A percentile compares a stretch with the other conserved stretches of the same genome.
Evolutionary conservation across 257 asterid genomes (phyloP).

Genomic region (Solanum lignicaule): DNA sequence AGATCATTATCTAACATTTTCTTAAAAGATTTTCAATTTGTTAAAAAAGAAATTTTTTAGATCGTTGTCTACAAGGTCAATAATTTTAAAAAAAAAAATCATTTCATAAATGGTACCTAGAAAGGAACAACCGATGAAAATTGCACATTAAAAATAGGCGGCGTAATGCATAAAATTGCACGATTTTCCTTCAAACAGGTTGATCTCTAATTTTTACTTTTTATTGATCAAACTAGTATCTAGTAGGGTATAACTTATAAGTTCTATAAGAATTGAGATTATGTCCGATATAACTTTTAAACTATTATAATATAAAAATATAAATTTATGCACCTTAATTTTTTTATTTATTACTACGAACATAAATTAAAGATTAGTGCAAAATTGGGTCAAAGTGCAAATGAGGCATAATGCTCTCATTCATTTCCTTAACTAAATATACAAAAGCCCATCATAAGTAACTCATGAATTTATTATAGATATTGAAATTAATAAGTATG

Average conservation of each 20-base stretch:
- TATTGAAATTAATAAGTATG: slow-evolving; percentile 24
- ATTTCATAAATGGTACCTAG: not conserved
- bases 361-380: not conserved
- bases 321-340: not conserved
- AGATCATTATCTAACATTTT: not conserved
- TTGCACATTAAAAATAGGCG: not conserved
- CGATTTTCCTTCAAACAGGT: not conserved
- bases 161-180: not conserved
- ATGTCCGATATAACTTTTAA: not conserved
- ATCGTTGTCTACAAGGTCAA: not conserved
- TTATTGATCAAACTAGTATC: not conserved
- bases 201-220: not conserved
- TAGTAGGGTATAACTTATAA: too few species aligned
- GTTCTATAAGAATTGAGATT: not conserved
- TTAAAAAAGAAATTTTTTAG: too few species aligned
- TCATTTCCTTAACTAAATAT: not conserved
- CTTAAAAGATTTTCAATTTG: too few species aligned
- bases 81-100: not conserved
- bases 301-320: not conserved
- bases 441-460: slow-evolving; percentile 10
- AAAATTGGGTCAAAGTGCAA: not conserved
- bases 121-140: not conserved
- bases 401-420: not conserved
- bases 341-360: not conserved
- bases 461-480: slow-evolving; percentile 18